phyloP scores from a whole-genome alignment of 2,329 filamentous ascomycete species.

The Paecilomyces dactylethromorphus region DNA sequence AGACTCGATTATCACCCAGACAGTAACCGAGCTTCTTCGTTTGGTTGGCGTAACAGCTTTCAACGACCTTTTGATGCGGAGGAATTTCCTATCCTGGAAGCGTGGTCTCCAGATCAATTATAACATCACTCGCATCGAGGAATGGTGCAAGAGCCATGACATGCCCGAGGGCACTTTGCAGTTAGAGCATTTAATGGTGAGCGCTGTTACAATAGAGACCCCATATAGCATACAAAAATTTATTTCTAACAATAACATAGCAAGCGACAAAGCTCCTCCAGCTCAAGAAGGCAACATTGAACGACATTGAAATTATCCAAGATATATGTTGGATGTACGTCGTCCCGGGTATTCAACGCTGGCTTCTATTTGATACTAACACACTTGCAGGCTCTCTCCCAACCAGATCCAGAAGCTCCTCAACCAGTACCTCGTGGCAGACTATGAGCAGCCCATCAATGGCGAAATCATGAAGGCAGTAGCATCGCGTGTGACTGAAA shows the following conservation, averaged over 20 bases:
- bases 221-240: neutral
- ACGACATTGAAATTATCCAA: slow-evolving; percentile 99
- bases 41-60: slow-evolving; percentile 96
- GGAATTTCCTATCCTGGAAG: slow-evolving; percentile 99
- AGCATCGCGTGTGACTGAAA: slow-evolving; percentile 92
- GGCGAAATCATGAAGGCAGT: slow-evolving; percentile 99
- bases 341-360: neutral
- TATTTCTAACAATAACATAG: slow-evolving; percentile 35
- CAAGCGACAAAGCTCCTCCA: slow-evolving; percentile 98
- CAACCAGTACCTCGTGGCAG: slow-evolving; percentile 96
- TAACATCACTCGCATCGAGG: slow-evolving; percentile 98
- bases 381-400: slow-evolving; percentile 67
- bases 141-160: slow-evolving; percentile 99
- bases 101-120: slow-evolving; percentile 99
- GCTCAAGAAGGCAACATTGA: slow-evolving; percentile 96
- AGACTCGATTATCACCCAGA: slow-evolving; percentile 91
- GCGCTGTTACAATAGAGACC: slow-evolving; percentile 11
- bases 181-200: slow-evolving; percentile 93
- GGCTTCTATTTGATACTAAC: neutral
- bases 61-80: slow-evolving; percentile 94
- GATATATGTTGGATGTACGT: slow-evolving; percentile 99
- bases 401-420: slow-evolving; percentile 99
- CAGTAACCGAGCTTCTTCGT: slow-evolving; percentile 84
- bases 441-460: slow-evolving; percentile 99
- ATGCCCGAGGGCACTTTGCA: slow-evolving; percentile 98